Conservation (phyloP, 495 filamentous ascomycete genomes). For the Glarea lozoyensis region DNA sequence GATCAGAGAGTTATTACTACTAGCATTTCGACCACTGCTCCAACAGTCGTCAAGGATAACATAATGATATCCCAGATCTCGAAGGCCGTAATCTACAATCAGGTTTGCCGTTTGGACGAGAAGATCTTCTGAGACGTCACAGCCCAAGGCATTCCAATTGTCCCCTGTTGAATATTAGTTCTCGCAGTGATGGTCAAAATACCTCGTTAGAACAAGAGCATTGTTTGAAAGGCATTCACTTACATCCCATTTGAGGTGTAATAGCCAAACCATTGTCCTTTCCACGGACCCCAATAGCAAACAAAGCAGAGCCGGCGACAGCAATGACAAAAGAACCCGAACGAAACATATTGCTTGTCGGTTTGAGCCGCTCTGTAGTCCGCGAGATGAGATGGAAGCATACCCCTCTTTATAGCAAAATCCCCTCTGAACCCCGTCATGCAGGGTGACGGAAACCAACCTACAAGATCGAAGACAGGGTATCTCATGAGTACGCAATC, state of each 20-base stretch:
- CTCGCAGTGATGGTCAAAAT: no score
- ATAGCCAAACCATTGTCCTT: constrained; percentile 21
- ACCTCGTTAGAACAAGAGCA: no score
- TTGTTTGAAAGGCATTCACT: no score
- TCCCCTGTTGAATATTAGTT: no score
- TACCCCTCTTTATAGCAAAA: no score
- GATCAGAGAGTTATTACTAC: constrained; percentile 40
- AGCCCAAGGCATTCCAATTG: constrained; percentile 49
- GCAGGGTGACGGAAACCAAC: no score
- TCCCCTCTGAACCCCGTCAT: no score
- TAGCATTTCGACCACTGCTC: constrained; percentile 37
- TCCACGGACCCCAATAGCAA: constrained; percentile 7
- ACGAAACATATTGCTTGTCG: no score
- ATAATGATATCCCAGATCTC: constrained; percentile 60
- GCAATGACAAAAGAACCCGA: not conserved
- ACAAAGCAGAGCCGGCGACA: constrained; percentile 2
- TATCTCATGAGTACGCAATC: no score
- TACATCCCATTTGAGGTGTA: constrained; percentile 23
- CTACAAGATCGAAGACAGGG: no score
- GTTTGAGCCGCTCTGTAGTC: no score
- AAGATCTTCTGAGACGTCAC: constrained; percentile 39
- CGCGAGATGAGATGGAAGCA: no score
- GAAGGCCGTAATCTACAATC: constrained; percentile 44
- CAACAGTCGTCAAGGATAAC: constrained; percentile 61
- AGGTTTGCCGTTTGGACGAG: constrained; percentile 35